Conservation (phyloP, 768 basidiomycete genomes). For the Favolaschia claudopus region DNA sequence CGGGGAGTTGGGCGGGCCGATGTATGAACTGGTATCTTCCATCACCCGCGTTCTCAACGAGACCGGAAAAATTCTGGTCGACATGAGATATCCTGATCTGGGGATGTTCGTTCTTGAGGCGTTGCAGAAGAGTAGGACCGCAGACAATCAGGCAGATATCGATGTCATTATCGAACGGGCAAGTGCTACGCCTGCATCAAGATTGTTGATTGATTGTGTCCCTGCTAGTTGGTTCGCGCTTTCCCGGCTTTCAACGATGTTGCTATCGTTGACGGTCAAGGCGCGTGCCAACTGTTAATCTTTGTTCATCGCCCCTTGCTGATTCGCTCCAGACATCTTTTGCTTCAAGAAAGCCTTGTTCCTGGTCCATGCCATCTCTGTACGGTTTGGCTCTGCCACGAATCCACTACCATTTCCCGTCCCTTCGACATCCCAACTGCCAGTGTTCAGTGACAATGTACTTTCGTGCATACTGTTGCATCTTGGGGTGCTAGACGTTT, state of each 20-base stretch:
- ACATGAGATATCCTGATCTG: constrained; percentile 69
- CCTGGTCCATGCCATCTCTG: constrained; percentile 70
- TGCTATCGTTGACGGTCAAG: constrained; percentile 66
- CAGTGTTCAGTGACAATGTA: constrained; percentile 84
- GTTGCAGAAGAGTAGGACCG: constrained; percentile 60
- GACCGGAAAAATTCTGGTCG: constrained; percentile 72
- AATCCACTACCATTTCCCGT: constrained; percentile 65
- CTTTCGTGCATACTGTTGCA: constrained; percentile 84
- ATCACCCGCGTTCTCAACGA: constrained; percentile 71
- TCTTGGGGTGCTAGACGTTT: constrained; percentile 76
- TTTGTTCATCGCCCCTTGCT: constrained; percentile 8
- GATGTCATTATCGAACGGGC: constrained; percentile 73
- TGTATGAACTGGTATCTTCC: constrained; percentile 76
- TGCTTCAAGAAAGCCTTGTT: constrained; percentile 92
- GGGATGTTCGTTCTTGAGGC: constrained; percentile 79
- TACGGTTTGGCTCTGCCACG: constrained; percentile 71
- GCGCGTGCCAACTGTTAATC: constrained; percentile 48
- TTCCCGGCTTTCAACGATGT: constrained; percentile 88
- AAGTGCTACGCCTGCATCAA: constrained; percentile 25
- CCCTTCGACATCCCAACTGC: constrained; percentile 63
- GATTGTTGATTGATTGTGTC: constrained; percentile 16
- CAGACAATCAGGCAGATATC: constrained; percentile 44
- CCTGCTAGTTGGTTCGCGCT: constrained; percentile 77
- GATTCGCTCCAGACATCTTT: constrained; percentile 68
- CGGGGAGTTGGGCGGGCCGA: constrained; percentile 77